Evolutionary conservation across 2,329 filamentous ascomycete species (phyloP).

Genomic region (Xenoacremonium recifei): DNA sequence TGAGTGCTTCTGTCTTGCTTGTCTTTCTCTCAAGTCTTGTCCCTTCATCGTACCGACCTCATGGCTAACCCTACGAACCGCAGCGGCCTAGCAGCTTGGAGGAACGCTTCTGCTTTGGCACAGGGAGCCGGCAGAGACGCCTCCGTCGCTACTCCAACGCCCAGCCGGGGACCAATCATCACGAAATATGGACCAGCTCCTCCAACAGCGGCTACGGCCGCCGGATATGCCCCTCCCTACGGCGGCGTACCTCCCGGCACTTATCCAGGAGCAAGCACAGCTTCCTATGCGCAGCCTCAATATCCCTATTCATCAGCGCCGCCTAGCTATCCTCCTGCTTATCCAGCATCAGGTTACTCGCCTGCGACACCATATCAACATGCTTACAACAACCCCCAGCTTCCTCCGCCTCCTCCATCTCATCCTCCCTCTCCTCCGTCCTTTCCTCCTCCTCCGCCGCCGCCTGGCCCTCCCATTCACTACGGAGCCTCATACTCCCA

Average conservation of each 20-base stretch:
- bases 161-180: conserved; percentile 33
- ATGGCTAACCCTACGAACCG: neutral
- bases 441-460: conserved; percentile 15
- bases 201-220: conserved; percentile 9
- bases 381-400: conserved; percentile 25
- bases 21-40: neutral
- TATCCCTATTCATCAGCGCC: conserved; percentile 22
- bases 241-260: conserved; percentile 20
- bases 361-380: too few relatives aligned
- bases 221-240: conserved; percentile 23
- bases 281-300: conserved; percentile 21
- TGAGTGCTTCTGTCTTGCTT: conserved; percentile 36
- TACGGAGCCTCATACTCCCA: too few relatives aligned
- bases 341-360: conserved; percentile 24
- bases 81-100: conserved; percentile 38
- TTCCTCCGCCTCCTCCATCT: conserved; percentile 12
- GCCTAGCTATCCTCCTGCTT: conserved; percentile 24
- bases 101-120: conserved; percentile 27
- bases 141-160: too few relatives aligned
- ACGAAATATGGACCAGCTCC: conserved; percentile 34
- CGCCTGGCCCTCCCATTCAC: conserved; percentile 13
- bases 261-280: conserved; percentile 22
- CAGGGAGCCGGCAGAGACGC: conserved; percentile 26
- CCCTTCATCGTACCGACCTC: neutral
- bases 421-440: conserved; percentile 22